These are phyloP conservation scores for Dichomitus squalens DNA, from an alignment of 1,284 basidiomycete species.

Conservation along the genomic window DNA sequence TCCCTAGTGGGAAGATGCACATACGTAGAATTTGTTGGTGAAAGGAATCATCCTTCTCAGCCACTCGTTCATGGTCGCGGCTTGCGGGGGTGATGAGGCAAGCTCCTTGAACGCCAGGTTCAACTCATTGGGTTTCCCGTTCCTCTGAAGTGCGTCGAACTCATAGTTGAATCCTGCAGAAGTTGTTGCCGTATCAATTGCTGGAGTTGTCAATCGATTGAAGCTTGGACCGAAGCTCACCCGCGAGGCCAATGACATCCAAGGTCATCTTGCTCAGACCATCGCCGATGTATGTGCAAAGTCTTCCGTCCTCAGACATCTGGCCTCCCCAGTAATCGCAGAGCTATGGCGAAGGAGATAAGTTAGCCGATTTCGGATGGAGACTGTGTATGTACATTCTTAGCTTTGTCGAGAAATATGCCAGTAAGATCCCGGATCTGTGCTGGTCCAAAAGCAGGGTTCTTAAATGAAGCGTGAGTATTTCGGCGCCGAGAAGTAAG, in stretches of 20 bases:
- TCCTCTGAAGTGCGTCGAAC: constrained; percentile 42
- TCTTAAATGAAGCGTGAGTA: constrained; percentile 32
- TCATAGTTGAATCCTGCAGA: constrained; percentile 54
- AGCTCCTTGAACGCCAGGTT: constrained; percentile 39
- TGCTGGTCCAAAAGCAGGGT: constrained; percentile 59
- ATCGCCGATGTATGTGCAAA: constrained; percentile 39
- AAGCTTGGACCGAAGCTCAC: constrained; percentile 26
- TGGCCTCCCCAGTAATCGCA: constrained; percentile 30
- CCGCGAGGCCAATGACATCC: constrained; percentile 54
- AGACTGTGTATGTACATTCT: constrained; percentile 37
- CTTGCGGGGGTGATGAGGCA: neutral
- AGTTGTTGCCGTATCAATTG: neutral
- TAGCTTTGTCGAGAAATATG: constrained; percentile 56
- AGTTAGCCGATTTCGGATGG: neutral
- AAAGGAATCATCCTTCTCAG: constrained; percentile 7
- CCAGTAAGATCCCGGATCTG: constrained; percentile 57
- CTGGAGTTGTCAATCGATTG: neutral
- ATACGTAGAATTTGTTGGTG: neutral
- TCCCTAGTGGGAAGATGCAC: neutral
- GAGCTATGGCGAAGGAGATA: constrained; percentile 24
- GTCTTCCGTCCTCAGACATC: constrained; percentile 9
- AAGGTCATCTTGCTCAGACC: constrained; percentile 48
- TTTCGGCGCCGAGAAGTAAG: neutral
- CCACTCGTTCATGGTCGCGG: neutral
- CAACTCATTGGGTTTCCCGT: constrained; percentile 40